Percentiles rank a stretch among this genome's conserved stretches.
phyloP scores from a whole-genome alignment of 1,284 basidiomycete genomes.

The Apiotrichum siamense region DNA sequence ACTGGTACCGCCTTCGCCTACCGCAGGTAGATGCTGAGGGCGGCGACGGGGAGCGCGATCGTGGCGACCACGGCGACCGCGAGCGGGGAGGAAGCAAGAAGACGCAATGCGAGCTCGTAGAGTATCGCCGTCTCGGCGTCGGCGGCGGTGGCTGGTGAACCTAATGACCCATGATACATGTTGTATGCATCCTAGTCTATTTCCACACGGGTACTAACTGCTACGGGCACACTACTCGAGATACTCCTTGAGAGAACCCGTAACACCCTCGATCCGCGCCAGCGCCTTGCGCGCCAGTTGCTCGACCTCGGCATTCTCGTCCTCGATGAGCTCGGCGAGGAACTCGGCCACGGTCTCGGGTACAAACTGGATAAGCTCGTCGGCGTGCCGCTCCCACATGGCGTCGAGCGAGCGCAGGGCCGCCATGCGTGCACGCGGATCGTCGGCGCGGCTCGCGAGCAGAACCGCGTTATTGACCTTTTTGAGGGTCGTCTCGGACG shows the following conservation, averaged over 20 bases:
- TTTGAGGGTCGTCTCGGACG: constrained; percentile 60
- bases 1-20: constrained; percentile 83
- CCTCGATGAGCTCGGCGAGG: constrained; percentile 51
- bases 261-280: constrained; percentile 47
- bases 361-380: constrained; percentile 55
- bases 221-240: constrained; percentile 27
- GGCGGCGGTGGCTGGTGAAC: constrained; percentile 41
- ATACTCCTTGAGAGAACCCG: constrained; percentile 47
- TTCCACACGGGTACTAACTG: too few relatives aligned
- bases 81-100: not conserved
- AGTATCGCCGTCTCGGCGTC: constrained; percentile 39
- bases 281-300: constrained; percentile 46
- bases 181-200: not conserved
- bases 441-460: constrained; percentile 78
- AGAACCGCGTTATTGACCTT: constrained; percentile 74
- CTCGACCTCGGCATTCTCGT: constrained; percentile 49
- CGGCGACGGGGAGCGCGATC: too few relatives aligned
- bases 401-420: constrained; percentile 64
- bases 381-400: constrained; percentile 62
- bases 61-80: too few relatives aligned
- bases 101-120: constrained; percentile 37
- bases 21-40: constrained; percentile 46
- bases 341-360: constrained; percentile 52
- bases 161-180: not conserved
- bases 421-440: constrained; percentile 58